Evolutionary conservation across 768 basidiomycete species (phyloP).

Genomic region (Lactifluus pinguis): DNA sequence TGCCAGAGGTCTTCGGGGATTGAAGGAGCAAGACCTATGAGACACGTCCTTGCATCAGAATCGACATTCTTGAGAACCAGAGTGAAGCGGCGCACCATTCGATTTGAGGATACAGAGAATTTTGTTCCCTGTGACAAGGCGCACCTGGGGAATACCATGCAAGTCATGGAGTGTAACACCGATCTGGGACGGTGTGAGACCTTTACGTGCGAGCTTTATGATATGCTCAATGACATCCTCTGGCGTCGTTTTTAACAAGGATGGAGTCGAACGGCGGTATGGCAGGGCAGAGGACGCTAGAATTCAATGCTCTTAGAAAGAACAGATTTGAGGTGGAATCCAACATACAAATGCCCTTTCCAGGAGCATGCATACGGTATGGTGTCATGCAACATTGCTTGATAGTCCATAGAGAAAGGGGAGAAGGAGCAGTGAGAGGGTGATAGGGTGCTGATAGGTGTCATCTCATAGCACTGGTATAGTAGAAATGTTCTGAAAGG

Average conservation of each 20-base stretch:
- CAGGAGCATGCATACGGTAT: constrained; percentile 99
- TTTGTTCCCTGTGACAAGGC: constrained; percentile 98
- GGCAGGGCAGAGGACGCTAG: constrained; percentile 91
- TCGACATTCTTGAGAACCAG: neutral
- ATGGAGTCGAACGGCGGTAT: constrained; percentile 88
- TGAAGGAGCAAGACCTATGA: constrained; percentile 87
- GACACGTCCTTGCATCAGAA: neutral
- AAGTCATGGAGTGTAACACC: constrained; percentile 97
- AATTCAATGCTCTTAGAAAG: constrained; percentile 1
- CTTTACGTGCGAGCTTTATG: constrained; percentile 94
- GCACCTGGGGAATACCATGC: constrained; percentile 97
- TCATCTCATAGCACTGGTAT: too few species aligned
- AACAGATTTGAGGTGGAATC: neutral
- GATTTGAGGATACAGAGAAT: constrained; percentile 96
- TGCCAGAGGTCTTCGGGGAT: constrained; percentile 99
- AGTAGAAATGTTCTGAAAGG: too few species aligned
- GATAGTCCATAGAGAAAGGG: too few species aligned
- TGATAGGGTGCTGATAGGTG: too few species aligned
- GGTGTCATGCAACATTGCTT: too few species aligned
- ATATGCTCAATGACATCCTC: constrained; percentile 96
- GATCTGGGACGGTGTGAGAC: constrained; percentile 95
- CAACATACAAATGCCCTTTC: constrained; percentile 94
- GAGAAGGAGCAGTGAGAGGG: too few species aligned
- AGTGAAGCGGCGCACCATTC: constrained; percentile 51
- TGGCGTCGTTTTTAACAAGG: constrained; percentile 94